A percentile compares a stretch with the other conserved stretches of the same genome.
phyloP scores from a whole-genome alignment of 345 rosid species.

The Populus nigra region DNA sequence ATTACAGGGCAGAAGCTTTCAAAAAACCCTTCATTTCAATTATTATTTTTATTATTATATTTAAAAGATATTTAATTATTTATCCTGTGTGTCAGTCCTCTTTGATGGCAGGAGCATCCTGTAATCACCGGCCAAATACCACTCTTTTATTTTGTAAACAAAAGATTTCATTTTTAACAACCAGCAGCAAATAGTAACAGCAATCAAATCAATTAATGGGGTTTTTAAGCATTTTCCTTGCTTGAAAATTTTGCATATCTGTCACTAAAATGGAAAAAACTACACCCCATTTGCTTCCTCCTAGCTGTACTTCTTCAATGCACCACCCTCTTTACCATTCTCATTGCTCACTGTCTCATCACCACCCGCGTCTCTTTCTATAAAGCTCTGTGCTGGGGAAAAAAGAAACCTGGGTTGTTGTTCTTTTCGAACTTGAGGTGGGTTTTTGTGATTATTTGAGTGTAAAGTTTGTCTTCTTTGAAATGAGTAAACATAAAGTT shows the following conservation, averaged over 20 bases:
- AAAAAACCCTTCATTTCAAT: background rate
- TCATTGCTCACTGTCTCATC: background rate
- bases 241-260: conserved; percentile 4
- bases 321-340: background rate
- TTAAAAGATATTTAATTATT: background rate
- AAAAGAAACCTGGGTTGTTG: conserved; percentile 7
- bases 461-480: background rate
- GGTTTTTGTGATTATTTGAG: background rate
- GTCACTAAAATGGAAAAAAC: background rate
- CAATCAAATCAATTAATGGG: background rate
- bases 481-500: background rate
- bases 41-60: background rate
- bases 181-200: background rate
- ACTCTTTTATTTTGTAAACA: background rate
- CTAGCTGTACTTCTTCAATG: conserved; percentile 5
- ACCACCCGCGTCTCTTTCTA: background rate
- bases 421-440: conserved; percentile 15
- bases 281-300: background rate
- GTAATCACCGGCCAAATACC: background rate
- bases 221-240: conserved; percentile 12
- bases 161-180: background rate
- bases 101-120: background rate
- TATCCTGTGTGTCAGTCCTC: background rate
- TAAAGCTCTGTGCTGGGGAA: background rate
- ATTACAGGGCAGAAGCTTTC: background rate